Evolutionary conservation across 1,139 yeast genomes (phyloP).

Genomic region (Tardiomyces blankii): DNA sequence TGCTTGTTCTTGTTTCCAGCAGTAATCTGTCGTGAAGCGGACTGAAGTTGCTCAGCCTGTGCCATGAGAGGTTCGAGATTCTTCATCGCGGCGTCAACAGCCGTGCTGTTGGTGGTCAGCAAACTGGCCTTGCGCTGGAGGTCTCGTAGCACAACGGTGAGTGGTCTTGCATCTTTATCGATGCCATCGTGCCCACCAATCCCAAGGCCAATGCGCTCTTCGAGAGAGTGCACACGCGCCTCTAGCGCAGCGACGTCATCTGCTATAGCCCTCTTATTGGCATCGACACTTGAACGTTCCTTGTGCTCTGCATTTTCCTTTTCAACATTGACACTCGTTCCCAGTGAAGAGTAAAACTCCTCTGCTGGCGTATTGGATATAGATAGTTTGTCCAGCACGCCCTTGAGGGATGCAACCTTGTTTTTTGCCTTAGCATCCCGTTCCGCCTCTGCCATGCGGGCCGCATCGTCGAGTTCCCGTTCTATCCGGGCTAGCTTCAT

Average conservation of each 20-base stretch:
- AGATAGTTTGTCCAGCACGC: background rate
- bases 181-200: background rate
- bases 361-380: background rate
- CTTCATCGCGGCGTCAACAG: background rate
- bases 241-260: background rate
- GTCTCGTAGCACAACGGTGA: background rate
- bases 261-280: no score
- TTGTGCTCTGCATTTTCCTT: no score
- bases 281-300: no score
- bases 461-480: background rate
- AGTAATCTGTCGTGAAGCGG: slow-evolving; percentile 1
- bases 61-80: slow-evolving; percentile 1
- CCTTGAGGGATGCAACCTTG: background rate
- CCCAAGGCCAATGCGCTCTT: background rate
- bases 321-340: no score
- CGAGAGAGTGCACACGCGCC: background rate
- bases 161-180: background rate
- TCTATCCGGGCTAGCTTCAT: background rate
- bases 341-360: background rate
- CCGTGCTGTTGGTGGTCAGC: background rate
- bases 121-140: background rate
- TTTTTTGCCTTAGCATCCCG: background rate
- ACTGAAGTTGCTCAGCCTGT: slow-evolving; percentile 1
- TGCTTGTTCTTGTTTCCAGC: background rate
- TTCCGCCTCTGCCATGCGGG: background rate